Percentiles rank a stretch among this genome's conserved stretches.
Conservation (phyloP, 768 basidiomycete species). For the Rhizopogon vulgaris region DNA sequence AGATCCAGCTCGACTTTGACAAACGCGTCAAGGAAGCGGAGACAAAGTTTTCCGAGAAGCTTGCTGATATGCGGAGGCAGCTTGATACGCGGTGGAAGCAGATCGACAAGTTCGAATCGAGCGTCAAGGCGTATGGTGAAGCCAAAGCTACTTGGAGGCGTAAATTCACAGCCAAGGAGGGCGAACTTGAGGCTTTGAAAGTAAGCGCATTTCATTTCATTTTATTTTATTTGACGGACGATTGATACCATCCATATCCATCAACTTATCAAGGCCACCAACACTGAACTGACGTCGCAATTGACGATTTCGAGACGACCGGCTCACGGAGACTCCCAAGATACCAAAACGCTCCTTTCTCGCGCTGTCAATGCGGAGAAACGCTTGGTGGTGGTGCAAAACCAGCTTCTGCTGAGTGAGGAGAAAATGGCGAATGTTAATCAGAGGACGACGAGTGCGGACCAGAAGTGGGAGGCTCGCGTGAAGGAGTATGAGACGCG, state of each 20-base stretch:
- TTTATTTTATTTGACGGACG: too few relatives aligned
- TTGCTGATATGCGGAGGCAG: constrained; percentile 78
- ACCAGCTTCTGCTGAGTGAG: constrained; percentile 78
- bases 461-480: constrained; percentile 91
- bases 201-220: constrained; percentile 31
- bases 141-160: constrained; percentile 80
- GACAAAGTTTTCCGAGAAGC: constrained; percentile 59
- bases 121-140: constrained; percentile 76
- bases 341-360: constrained; percentile 62
- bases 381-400: constrained; percentile 78
- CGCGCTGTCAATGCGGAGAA: constrained; percentile 83
- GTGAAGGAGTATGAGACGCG: constrained; percentile 88
- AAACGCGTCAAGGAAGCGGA: constrained; percentile 79
- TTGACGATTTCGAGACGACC: constrained; percentile 57
- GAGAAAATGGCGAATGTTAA: constrained; percentile 75
- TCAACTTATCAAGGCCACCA: constrained; percentile 47
- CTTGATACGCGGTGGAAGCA: constrained; percentile 87
- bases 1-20: constrained; percentile 85
- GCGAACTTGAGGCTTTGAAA: constrained; percentile 86
- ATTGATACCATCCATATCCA: background rate
- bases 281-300: constrained; percentile 69
- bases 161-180: constrained; percentile 76
- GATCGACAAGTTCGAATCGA: constrained; percentile 86
- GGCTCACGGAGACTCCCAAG: constrained; percentile 54
- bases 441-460: constrained; percentile 64